phyloP scores from a whole-genome alignment of 2,329 filamentous ascomycete genomes.

The Davidsoniella eucalypti region DNA sequence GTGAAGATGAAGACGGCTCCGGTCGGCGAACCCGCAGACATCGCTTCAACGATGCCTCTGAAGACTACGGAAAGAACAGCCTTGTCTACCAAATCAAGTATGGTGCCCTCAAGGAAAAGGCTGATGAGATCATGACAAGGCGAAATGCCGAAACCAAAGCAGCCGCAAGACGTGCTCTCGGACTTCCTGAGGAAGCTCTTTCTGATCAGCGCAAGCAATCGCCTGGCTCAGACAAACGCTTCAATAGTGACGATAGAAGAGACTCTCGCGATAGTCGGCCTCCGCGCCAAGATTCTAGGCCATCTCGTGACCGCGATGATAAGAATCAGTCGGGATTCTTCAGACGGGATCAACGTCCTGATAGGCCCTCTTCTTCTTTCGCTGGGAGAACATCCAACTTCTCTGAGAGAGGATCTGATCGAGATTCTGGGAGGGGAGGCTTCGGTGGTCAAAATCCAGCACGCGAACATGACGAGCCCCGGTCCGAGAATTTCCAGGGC shows the following conservation, averaged over 20 bases:
- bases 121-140: slow-evolving; percentile 8
- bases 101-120: slow-evolving; percentile 23
- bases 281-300: background rate
- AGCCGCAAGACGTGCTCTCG: background rate
- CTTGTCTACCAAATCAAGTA: slow-evolving; percentile 37
- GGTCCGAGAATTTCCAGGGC: background rate
- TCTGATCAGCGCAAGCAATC: too few species aligned
- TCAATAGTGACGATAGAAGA: too few species aligned
- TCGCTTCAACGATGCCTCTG: slow-evolving; percentile 34
- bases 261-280: background rate
- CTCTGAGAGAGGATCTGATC: background rate
- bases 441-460: background rate
- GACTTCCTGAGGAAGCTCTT: background rate
- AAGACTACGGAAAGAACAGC: slow-evolving; percentile 36
- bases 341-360: background rate
- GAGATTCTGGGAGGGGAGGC: background rate
- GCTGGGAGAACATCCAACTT: background rate
- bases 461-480: too few species aligned
- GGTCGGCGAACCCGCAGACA: slow-evolving; percentile 30
- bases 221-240: too few species aligned
- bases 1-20: slow-evolving; percentile 18
- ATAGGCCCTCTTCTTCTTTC: background rate
- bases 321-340: too few species aligned
- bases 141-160: slow-evolving; percentile 10
- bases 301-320: too few species aligned